Conservation (phyloP, 2,329 filamentous ascomycete species). For the Graphilbum ipis-grandicollis region DNA sequence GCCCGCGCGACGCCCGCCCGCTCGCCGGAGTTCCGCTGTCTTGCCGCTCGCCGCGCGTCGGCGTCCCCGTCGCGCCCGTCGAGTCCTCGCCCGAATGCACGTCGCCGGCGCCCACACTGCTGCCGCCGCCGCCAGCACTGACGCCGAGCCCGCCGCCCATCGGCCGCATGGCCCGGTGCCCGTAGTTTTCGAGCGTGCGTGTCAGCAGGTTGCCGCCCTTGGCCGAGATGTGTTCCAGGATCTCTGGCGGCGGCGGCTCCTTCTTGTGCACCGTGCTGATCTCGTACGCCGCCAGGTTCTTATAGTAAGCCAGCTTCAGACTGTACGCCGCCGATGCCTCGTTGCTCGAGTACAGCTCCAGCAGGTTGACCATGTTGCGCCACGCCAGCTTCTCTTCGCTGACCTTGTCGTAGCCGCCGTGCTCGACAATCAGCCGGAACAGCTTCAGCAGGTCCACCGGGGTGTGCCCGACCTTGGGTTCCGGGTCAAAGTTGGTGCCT, state of each 20-base stretch:
- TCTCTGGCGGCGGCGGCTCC: constrained; percentile 74
- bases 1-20: constrained; percentile 41
- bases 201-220: constrained; percentile 68
- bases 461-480: constrained; percentile 63
- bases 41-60: constrained; percentile 33
- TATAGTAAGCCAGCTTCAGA: constrained; percentile 79
- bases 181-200: constrained; percentile 60
- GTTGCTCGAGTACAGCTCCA: constrained; percentile 58
- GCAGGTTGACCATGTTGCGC: constrained; percentile 61
- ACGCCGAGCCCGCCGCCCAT: no score
- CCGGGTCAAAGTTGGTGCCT: constrained; percentile 61
- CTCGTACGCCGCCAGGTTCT: constrained; percentile 75
- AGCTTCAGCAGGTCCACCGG: constrained; percentile 63
- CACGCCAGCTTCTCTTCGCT: constrained; percentile 73
- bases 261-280: constrained; percentile 61
- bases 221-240: constrained; percentile 72
- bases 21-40: constrained; percentile 30
- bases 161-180: constrained; percentile 19
- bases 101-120: no score
- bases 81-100: constrained; percentile 36
- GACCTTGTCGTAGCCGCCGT: constrained; percentile 75
- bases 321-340: constrained; percentile 72
- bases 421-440: constrained; percentile 58
- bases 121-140: no score
- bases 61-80: constrained; percentile 42